Base-by-base conservation (phyloP, 2,329 filamentous ascomycete genomes). In the Aspergillus aculeatus region DNA sequence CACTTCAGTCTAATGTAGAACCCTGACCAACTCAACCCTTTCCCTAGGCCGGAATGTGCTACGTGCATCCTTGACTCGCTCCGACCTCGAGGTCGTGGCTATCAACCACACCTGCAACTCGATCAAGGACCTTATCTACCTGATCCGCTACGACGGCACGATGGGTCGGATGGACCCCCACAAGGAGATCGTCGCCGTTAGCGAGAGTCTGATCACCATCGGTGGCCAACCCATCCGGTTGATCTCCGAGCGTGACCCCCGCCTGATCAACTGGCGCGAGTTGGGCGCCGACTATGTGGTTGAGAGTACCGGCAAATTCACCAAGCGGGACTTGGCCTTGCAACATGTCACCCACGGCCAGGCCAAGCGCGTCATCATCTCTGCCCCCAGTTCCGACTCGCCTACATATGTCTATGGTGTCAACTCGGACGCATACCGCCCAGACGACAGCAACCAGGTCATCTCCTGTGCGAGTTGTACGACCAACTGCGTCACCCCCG, bases 111-210 rank as follows among this genome's bases (percentile, higher is more conserved):
- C 69, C 35, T 71, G 69, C 47, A 59, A 57, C 19, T 63, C 68
- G 7, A 66, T 71, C 12, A 62, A 71, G 57, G 69, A 71, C 63
- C 66, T 71, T 35, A 64, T 71, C 62, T 69, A 71, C 59, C 69
- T 69, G 7, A 68, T 71, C 61, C 62, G 65, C 57, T 70, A 68
- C 52, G 67, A 69, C 50, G 70, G 67, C 3, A 66, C 64, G 11
- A 71, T 94, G 91, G 89, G 89, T 73, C 94, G 96, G 86, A 95
- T 96, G 89, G 87, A 96, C 81, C 92, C 38, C 5, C 38, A 44
- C 94, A 84, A 94, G 95, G 79, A 91, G 96, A 84, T 90, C 89
- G 68, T 91, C 90, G 91, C 91, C 70, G 75, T 85, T 78, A 96
- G 96, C 86, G 93, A 96, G 83, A 91, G 90, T 72, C 86, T 89